Evolutionary conservation across 345 rosid genomes (phyloP), one percentile per base, ranked within the genome.

Genomic region (Lepidium africanum): DNA sequence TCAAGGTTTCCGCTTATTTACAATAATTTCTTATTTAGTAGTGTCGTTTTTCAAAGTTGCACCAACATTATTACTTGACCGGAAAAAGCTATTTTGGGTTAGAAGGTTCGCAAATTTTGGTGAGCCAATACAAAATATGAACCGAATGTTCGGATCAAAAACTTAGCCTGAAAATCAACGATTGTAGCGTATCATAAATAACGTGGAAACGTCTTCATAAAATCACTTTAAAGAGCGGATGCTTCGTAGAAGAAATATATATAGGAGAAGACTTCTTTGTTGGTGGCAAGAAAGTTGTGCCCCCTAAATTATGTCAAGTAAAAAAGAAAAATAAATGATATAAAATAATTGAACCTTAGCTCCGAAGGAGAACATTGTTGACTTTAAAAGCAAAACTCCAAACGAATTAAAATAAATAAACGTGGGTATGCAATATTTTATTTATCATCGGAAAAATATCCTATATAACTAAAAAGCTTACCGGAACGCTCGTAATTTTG

Each of bases 281-380:
- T 40, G 46, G 71, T 39, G 76, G 59, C 53, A 19, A 39, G 40
- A 54, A 57, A 19, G 39, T 39, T 40, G 21, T 65, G 40, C 17
- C 46, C 14, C 58, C 0, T 35, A 19, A 21, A 57, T 19, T 47
- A 32, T 64, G 45, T 39, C 25, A 11, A 7, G 27, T 64, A 59
- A 48, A 64, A 45, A 30, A 39, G 0, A 62, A 12, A 35, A 52
- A 10, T 43, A 71, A 63, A 64, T 30, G 10, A 12, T 63, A 16
- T 38, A 47, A 64, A 59, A 42, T 65, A 15, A 59, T 42, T 67
- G 63, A 74, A 45, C 57, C 77, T 74, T 67, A 67, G 77, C 38
- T 50, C 56, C n/a, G 62, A 74, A 74, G 77, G 63, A 51, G 77
- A 25, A 60, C 50, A 74, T 67, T 60, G 56, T 74, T 67, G 73